A percentile compares a stretch with the other conserved stretches of the same genome.
Conservation (phyloP, 805 yeast species). For the Kodamaea kaohsiungensis region DNA sequence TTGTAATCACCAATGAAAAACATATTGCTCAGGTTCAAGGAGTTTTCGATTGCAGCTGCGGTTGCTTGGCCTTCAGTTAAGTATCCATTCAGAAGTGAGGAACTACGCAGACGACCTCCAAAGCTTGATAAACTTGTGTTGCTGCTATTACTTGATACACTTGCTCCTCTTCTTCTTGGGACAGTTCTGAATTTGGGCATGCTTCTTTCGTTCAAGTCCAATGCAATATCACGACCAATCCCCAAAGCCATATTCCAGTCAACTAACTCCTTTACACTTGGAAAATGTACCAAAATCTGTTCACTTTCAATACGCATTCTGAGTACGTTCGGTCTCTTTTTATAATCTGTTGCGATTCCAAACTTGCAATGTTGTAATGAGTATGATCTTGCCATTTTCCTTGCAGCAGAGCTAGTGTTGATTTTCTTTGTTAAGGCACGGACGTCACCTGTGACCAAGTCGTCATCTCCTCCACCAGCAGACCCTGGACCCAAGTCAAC, state of each 20-base stretch:
- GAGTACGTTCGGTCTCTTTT: constrained; percentile 64
- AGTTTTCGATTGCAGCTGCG: constrained; percentile 8
- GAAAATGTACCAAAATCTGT: constrained; percentile 72
- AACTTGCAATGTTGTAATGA: constrained; percentile 81
- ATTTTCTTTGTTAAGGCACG: constrained; percentile 1
- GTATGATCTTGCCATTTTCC: constrained; percentile 54
- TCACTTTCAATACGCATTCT: constrained; percentile 81
- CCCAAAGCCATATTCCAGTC: constrained; percentile 75
- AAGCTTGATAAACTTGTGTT: constrained; percentile 6
- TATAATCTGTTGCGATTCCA: constrained; percentile 86
- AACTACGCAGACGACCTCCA: constrained; percentile 6
- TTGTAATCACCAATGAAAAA: constrained; percentile 5
- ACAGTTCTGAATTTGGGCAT: constrained; percentile 78
- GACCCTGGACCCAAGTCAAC: constrained; percentile 6
- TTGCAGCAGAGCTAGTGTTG: neutral
- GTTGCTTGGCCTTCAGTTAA: constrained; percentile 5
- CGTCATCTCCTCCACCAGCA: constrained; percentile 2
- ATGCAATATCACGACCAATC: constrained; percentile 75
- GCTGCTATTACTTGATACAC: constrained; percentile 3
- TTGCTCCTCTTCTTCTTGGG: constrained; percentile 55
- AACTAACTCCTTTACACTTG: constrained; percentile 63
- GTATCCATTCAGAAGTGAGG: constrained; percentile 4
- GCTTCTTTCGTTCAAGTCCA: constrained; percentile 72
- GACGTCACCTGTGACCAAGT: neutral
- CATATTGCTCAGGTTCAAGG: constrained; percentile 4